These are phyloP conservation scores for Elongisporangium anandrum DNA, from an alignment of 352 stramenopile genomes.

Conservation along the genomic window DNA sequence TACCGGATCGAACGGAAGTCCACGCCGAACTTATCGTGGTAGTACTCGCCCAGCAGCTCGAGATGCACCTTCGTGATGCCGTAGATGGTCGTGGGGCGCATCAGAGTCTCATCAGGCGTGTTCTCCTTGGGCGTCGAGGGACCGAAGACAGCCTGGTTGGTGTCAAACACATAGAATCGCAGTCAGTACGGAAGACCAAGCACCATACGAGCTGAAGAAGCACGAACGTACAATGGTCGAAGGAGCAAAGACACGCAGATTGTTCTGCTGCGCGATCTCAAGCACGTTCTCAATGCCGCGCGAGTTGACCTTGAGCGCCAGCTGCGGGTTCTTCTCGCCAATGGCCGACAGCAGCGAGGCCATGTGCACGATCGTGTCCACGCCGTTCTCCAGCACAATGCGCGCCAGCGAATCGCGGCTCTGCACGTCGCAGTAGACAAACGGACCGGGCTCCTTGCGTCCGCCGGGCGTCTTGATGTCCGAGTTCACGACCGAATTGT, in stretches of 20 bases:
- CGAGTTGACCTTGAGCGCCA: conserved; percentile 88
- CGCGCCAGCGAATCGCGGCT: conserved; percentile 68
- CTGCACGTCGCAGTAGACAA: conserved; percentile 83
- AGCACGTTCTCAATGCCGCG: conserved; percentile 89
- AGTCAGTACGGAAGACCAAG: conserved; percentile 1
- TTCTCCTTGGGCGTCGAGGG: conserved; percentile 80
- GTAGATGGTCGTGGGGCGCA: conserved; percentile 91
- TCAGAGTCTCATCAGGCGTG: conserved; percentile 87
- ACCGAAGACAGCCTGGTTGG: conserved; percentile 64
- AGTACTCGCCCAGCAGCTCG: conserved; percentile 90
- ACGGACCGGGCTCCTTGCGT: conserved; percentile 41
- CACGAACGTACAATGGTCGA: conserved; percentile 83
- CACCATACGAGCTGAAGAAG: not conserved
- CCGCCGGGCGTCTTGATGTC: conserved; percentile 64
- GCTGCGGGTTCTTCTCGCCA: conserved; percentile 87
- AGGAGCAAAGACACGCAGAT: conserved; percentile 84
- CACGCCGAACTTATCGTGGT: conserved; percentile 88
- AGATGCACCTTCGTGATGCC: conserved; percentile 92
- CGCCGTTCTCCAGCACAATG: conserved; percentile 83
- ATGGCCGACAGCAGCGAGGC: conserved; percentile 87
- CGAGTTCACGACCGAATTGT: conserved; percentile 70
- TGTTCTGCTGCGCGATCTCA: conserved; percentile 85
- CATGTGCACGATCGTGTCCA: conserved; percentile 90
- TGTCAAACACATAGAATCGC: conserved; percentile 2
- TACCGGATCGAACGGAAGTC: conserved; percentile 92